Evolutionary conservation across 2,329 filamentous ascomycete genomes (phyloP), one percentile per base, ranked within the genome.

Genomic region (Mariannaea elegans): DNA sequence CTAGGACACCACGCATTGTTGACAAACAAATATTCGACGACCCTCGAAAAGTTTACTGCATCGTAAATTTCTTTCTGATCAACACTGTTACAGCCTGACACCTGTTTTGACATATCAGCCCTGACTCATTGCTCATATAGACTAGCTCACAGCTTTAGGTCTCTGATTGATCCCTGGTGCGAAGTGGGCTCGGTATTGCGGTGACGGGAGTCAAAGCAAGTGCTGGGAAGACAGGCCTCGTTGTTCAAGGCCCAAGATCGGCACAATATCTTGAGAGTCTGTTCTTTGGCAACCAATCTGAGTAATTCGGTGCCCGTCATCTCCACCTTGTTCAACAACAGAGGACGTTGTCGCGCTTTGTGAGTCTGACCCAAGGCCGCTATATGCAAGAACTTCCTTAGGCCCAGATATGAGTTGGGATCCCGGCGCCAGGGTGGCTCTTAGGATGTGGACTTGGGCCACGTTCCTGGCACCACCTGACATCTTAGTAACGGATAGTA

Each of bases 381-480:
- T 63, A 59, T 63, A 68, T 70, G 66, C 64, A 64, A 66, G 64
- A 65, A 65, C 62, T 63, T 64, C 59, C 58, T 66, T 65, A 62
- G 56, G 61, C 55, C 62, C 59, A 55, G 56, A 66, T 66, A 68
- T 65, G 65, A 62, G 63, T 71, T 64, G 59, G 64, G 59, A 65
- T 71, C 67, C 66, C 54, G 64, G 64, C 65, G 61, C 64, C 59
- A 62, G 69, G 68, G 72, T 72, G 69, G 71, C 59, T 67, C 64
- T 66, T 63, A 62, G 67, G 65, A 63, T 68, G 65, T 65, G 65
- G 69, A 67, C 71, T 74, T 65, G 71, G 72, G 72, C 70, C 71
- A 69, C 66, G 63, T 70, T 66, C 62, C 53, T 39, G 64, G 70
- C 71, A 66, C 72, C 72, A 73, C 72, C 70, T 71, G 71, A 69